Evolutionary conservation across 371 early-diverging fungal genomes (phyloP), one percentile per base, ranked within the genome.

Genomic region (Mortierella sp.): DNA sequence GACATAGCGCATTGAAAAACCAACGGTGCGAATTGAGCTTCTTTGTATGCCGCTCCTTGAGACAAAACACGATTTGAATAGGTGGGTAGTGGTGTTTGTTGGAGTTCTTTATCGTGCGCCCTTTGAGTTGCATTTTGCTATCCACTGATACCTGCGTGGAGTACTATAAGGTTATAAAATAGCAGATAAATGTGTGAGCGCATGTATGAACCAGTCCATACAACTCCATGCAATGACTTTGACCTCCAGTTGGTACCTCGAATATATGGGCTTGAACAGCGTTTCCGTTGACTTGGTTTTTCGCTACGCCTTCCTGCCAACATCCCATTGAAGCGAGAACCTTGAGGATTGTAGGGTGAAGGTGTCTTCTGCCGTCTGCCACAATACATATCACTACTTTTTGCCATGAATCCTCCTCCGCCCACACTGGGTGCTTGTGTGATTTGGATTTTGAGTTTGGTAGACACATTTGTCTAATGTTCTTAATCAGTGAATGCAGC

Each of bases 21-120:
- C 98, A 97, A 26, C 96, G 93, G 73, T 97, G 98, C n/a, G 96
- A 96, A 86, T 97, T 97, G 87, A 97, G 95, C 86, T 96, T 94
- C 54, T 94, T 92, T 52, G 90, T 90, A 66, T 94, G 95, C 73
- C 94, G 93, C 83, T 96, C 96, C 86, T 97, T 97, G 35, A 97
- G 87, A 71, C 95, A 95, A 83, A 97, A 96, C 37, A 97, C 75
- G 28, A 97, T 90, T 84, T 97, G 98, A 43, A 94, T 88, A 5
- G 98, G 98, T 16, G 95, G 93, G 75, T 90, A 90, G 14, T 89
- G 92, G 67, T 93, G 87, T 54, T 90, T 86, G 60, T 90, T 90
- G 32, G 24, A 60, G 65, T 81, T 81, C 58, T 81, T 81, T n/a
- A 81, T 40, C 4, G 83, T 81, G 24, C 73, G 60, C 10, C 93